These are phyloP conservation scores for Mucor saturninus DNA, from an alignment of 371 early-diverging fungal species.

Conservation along the genomic window DNA sequence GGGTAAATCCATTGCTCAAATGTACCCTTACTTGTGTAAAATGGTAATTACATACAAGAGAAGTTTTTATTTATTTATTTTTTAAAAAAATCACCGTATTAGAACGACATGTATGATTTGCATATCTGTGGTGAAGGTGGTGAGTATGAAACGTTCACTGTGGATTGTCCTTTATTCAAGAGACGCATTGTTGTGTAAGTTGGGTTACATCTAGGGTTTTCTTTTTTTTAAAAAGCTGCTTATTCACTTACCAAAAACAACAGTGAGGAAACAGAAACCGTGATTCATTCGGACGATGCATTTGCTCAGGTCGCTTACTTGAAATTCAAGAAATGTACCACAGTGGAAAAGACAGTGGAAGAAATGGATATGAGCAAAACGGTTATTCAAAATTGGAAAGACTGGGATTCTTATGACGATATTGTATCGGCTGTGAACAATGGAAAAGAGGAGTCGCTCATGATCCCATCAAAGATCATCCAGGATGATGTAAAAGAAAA, in stretches of 20 bases:
- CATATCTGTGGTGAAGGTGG: slow-evolving; percentile 99
- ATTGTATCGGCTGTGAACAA: slow-evolving; percentile 14
- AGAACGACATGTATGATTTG: slow-evolving; percentile 80
- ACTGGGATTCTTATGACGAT: slow-evolving; percentile 22
- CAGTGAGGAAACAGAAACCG: slow-evolving; percentile 71
- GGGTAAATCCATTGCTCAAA: slow-evolving; percentile 79
- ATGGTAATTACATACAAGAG: slow-evolving; percentile 51
- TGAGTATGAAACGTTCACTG: slow-evolving; percentile 97
- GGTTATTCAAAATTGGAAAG: slow-evolving; percentile 25
- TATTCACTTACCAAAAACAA: not conserved
- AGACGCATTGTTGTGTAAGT: slow-evolving; percentile 73
- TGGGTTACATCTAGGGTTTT: no score
- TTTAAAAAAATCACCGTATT: not conserved
- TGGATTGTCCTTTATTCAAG: slow-evolving; percentile 97
- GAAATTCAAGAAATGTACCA: slow-evolving; percentile 60
- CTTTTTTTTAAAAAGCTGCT: not conserved
- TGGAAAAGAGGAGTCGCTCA: not conserved
- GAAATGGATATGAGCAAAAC: slow-evolving; percentile 27
- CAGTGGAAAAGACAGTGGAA: slow-evolving; percentile 61
- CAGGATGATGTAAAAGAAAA: not conserved
- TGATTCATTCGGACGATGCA: slow-evolving; percentile 83
- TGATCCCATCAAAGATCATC: not conserved
- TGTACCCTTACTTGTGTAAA: slow-evolving; percentile 72
- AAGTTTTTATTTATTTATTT: no score
- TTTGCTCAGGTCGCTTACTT: slow-evolving; percentile 87